Percentiles rank a stretch among this genome's conserved stretches.
These are phyloP conservation scores for Coemansia sp. DNA, from an alignment of 192 early-diverging fungal genomes.

Conservation along the genomic window DNA sequence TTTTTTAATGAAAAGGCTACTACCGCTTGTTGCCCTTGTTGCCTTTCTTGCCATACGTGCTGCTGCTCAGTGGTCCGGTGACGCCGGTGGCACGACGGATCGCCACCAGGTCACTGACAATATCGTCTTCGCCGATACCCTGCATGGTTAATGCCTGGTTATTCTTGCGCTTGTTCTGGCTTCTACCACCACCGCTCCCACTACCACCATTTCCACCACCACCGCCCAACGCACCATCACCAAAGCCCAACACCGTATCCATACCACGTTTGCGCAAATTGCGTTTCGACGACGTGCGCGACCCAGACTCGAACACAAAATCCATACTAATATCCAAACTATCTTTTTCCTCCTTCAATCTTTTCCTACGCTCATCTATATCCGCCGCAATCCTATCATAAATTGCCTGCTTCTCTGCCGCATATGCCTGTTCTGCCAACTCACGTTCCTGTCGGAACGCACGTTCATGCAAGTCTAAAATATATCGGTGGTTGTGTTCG, in stretches of 20 bases:
- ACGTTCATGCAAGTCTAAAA: conserved; percentile 36
- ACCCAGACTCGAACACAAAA: conserved; percentile 44
- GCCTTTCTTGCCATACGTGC: conserved; percentile 40
- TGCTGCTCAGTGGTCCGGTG: conserved; percentile 35
- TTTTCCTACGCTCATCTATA: conserved; percentile 75
- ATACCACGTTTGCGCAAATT: conserved; percentile 61
- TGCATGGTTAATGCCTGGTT: conserved; percentile 32
- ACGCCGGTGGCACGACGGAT: conserved; percentile 48
- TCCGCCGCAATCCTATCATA: conserved; percentile 72
- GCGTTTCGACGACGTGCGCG: conserved; percentile 54
- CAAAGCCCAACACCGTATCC: conserved; percentile 38
- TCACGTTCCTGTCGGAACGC: conserved; percentile 33
- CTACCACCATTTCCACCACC: neutral
- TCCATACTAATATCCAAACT: conserved; percentile 73
- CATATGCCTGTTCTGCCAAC: conserved; percentile 66
- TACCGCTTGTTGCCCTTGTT: conserved; percentile 42
- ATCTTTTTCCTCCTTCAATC: conserved; percentile 82
- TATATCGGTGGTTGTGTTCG: conserved; percentile 53
- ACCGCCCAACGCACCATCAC: conserved; percentile 7
- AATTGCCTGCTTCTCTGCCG: conserved; percentile 67
- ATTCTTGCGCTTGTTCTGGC: conserved; percentile 50
- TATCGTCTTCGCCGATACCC: conserved; percentile 45
- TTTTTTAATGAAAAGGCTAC: neutral
- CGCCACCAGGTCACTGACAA: conserved; percentile 40
- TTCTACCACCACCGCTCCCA: neutral